Evolutionary conservation across 257 asterid species (phyloP).

Genomic region (Nicotiana paniculata): DNA sequence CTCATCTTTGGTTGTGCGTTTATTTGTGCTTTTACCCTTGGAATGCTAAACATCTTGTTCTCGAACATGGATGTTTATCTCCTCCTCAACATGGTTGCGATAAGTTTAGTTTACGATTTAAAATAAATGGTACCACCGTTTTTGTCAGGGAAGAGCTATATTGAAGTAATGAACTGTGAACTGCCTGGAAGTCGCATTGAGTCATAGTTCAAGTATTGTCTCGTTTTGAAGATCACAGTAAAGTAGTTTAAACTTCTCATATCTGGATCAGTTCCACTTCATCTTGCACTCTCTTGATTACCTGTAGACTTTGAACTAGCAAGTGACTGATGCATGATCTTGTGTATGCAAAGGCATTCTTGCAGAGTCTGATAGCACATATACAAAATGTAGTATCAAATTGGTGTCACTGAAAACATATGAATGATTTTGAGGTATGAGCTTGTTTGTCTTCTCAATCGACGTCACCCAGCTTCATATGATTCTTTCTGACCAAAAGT

Average conservation of each 20-base stretch:
- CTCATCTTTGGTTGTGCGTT: background rate
- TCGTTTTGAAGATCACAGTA: background rate
- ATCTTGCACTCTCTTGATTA: background rate
- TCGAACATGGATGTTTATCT: background rate
- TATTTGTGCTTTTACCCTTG: background rate
- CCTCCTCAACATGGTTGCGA: background rate
- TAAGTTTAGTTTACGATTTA: background rate
- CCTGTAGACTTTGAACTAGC: background rate
- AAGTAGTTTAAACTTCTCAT: background rate
- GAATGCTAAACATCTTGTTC: background rate
- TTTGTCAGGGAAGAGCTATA: background rate
- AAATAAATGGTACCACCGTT: background rate
- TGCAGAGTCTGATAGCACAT: background rate
- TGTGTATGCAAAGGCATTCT: background rate
- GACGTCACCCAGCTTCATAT: background rate
- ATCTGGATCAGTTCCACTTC: background rate
- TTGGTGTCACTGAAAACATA: background rate
- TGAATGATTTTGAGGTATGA: background rate
- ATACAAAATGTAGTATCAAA: background rate
- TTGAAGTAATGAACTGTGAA: background rate
- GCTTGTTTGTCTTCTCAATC: background rate
- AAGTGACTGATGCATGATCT: background rate
- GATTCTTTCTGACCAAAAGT: background rate
- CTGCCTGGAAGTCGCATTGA: background rate
- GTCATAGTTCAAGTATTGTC: background rate